Conservation (phyloP, 2,329 filamentous ascomycete species). For the Didymellaceae sp. region DNA sequence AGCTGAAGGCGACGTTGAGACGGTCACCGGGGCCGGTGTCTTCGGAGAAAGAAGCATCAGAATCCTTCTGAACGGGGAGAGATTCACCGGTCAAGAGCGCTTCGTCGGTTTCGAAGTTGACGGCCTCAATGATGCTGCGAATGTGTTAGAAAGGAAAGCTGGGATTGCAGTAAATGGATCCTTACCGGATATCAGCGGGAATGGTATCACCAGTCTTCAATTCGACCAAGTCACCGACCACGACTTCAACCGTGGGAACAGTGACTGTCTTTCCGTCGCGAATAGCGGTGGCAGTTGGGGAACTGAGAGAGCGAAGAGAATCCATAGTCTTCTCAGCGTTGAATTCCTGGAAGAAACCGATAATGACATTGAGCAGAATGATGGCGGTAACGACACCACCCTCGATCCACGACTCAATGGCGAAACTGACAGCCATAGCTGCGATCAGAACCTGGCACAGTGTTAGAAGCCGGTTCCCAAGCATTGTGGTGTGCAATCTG, state of each 20-base stretch:
- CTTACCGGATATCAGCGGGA: conserved; percentile 67
- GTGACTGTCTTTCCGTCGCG: conserved; percentile 61
- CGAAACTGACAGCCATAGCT: conserved; percentile 56
- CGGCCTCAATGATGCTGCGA: conserved; percentile 60
- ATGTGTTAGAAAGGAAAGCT: background rate
- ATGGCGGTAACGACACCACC: conserved; percentile 56
- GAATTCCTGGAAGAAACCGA: conserved; percentile 57
- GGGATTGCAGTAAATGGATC: rapidly evolving
- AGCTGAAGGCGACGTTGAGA: conserved; percentile 72
- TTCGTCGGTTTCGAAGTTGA: conserved; percentile 79
- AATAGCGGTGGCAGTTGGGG: conserved; percentile 54
- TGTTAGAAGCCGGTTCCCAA: conserved; percentile 1
- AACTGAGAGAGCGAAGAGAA: conserved; percentile 52
- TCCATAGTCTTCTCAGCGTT: conserved; percentile 58
- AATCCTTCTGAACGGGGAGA: conserved; percentile 68
- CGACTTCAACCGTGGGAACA: conserved; percentile 64
- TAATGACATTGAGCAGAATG: conserved; percentile 53
- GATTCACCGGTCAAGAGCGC: conserved; percentile 75
- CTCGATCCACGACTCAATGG: conserved; percentile 55
- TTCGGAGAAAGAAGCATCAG: conserved; percentile 58
- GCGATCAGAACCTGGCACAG: conserved; percentile 50
- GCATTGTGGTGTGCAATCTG: background rate
- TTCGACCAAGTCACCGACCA: conserved; percentile 70
- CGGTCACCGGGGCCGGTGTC: conserved; percentile 70
- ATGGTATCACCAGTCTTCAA: conserved; percentile 70